Evolutionary conservation across 1,284 basidiomycete species (phyloP), one percentile per base, ranked within the genome.

Genomic region (Moniliella sp.): DNA sequence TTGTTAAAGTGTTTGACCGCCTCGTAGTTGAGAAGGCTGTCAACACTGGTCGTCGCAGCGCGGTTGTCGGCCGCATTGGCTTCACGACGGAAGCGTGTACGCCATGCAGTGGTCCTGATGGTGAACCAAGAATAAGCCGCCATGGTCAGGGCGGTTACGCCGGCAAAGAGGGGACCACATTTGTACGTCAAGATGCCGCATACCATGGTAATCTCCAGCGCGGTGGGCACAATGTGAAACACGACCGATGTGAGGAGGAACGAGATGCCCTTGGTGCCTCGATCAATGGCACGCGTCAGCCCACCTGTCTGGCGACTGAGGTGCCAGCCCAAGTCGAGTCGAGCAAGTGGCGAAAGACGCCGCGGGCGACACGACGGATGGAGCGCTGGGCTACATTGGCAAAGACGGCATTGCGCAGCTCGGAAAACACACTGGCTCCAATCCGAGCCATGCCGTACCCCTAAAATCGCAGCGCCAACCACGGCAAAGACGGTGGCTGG

Each of bases 1-100:
- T 97, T 97, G 66, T 91, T 93, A 67, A 97, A 97, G 56, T 88
- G 76, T 80, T 97, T 97, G 49, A 97, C 88, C 9, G 88, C 88
- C 61, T 97, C 88, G 52, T 82, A 97, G 58, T 97, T 97, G 61
- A 97, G 84, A 33, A 97, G 64, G 0, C 83, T 82, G 58, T 97
- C 91, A 7, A 94, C 82, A 1, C 82, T 82, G 1, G 78, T 73
- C 0, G 82, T 82, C 0, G 91, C 91, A 8, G 83, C 86, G 54
- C 78, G 78, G 62, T 97, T 94, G 54, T 97, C 88, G 0, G 91
- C 91, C 30, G 77, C 73, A 62, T 97, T 97, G 0, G 88, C 88
- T 45, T 93, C 73, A 33, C 84, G 75, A 12, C 91, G 77, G 67
- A 94, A 97, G 34, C 73, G 72, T 1, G 84, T 94, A 41, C 86